phyloP scores from a whole-genome alignment of 1,139 yeast species.

The Pneumocystis murina region DNA sequence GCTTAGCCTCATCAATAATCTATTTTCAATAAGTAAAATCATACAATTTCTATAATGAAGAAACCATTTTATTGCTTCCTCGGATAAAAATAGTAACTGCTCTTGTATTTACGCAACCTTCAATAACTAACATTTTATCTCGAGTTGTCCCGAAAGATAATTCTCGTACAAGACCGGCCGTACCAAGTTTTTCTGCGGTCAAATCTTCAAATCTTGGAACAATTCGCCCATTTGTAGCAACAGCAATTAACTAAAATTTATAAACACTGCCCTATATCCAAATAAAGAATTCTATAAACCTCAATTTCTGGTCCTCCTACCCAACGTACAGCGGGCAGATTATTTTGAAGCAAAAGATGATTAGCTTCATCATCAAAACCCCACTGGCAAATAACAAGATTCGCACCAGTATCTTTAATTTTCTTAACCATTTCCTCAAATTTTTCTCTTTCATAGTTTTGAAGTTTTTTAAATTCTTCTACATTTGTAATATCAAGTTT shows the following conservation, averaged over 20 bases:
- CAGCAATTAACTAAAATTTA: conserved; percentile 47
- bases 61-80: conserved; percentile 81
- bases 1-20: conserved; percentile 85
- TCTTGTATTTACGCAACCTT: conserved; percentile 72
- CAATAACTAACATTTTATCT: conserved; percentile 90
- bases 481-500: conserved; percentile 83
- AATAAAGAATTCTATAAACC: conserved; percentile 11
- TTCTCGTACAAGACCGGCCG: conserved; percentile 73
- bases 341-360: conserved; percentile 73
- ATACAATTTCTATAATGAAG: background rate
- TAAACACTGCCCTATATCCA: background rate
- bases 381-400: conserved; percentile 97
- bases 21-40: background rate
- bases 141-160: conserved; percentile 91
- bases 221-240: conserved; percentile 92
- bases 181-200: conserved; percentile 65
- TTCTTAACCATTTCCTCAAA: conserved; percentile 79
- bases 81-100: conserved; percentile 90
- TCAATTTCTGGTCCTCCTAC: conserved; percentile 97
- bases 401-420: conserved; percentile 85
- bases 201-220: conserved; percentile 95
- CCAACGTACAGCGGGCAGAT: conserved; percentile 95
- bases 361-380: conserved; percentile 99
- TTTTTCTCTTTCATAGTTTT: conserved; percentile 79
- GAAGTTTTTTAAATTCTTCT: conserved; percentile 82